Evolutionary conservation across 2,329 filamentous ascomycete species (phyloP), one percentile per base, ranked within the genome.

Genomic region (Epichloe typhina): DNA sequence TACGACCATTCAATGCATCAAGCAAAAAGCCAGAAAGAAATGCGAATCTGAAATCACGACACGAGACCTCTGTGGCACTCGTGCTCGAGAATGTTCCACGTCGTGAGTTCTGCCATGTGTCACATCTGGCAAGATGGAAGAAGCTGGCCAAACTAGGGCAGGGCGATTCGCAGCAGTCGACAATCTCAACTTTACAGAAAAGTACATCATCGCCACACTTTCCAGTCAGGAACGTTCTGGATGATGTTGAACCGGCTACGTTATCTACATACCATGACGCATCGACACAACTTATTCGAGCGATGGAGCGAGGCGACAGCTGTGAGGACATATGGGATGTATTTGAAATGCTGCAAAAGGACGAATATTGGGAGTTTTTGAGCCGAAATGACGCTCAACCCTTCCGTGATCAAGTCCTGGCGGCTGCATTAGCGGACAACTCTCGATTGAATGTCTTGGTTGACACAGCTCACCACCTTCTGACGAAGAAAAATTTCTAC

Each of bases 401-500:
- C 8, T 50, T 68, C 26, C 61, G 65, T 13, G 60, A 66, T 35
- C 54, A 55, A 15, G 58, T 68, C 12, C 48, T 70, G 23, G 53
- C 53, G 8, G 61, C 62, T 31, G 62, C 64, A 15, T 48, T 68
- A 31, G 49, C 53, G 13, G 47, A 60, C 17, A 53, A 61, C 35
- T 49, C 46, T 11, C 59, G 61, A 37, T 58, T 66, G 47, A 50
- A 55, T 9, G 45, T 55, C 21, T 51, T 67, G 39, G 57, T 65
- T 47, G 45, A 52, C n/a, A 54, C 59, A 26, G 63, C 60, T 4
- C 52, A 59, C 37, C 46, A 57, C 61, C 69, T 79, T 50, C 59
- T 62, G 33, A 58, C 63, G 3, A 53, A 63, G 2, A 63, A 70
- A 47, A 55, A 60, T 33, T 68, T 68, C 12, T 61, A 60, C 40